phyloP scores from a whole-genome alignment of 2,329 filamentous ascomycete genomes.

The Pseudogymnoascus sp. region DNA sequence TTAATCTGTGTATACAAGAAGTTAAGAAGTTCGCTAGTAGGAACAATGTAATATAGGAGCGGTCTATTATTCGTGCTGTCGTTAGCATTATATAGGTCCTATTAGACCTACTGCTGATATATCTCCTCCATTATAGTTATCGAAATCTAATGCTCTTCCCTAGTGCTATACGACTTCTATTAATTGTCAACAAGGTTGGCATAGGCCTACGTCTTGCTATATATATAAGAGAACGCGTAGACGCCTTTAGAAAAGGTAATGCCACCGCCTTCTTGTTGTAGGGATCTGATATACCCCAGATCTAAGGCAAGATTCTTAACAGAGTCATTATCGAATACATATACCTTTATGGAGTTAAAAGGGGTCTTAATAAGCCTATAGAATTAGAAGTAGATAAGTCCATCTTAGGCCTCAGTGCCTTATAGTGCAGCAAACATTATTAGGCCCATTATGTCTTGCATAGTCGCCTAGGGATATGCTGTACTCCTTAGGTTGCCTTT shows the following conservation, averaged over 20 bases:
- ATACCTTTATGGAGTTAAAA: background rate
- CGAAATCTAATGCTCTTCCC: background rate
- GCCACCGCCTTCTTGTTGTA: background rate
- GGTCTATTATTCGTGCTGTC: background rate
- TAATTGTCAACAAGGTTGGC: background rate
- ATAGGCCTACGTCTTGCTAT: background rate
- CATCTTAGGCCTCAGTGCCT: background rate
- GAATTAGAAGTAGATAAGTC: background rate
- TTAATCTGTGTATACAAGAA: background rate
- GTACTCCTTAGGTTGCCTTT: background rate
- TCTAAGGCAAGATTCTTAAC: slow-evolving; percentile 5
- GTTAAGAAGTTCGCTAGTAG: background rate
- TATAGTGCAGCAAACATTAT: background rate
- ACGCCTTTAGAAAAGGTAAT: background rate
- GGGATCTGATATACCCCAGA: background rate
- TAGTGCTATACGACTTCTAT: background rate
- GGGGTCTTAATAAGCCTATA: background rate
- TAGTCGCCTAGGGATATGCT: background rate
- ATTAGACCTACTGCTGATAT: background rate
- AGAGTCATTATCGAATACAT: background rate
- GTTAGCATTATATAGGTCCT: background rate
- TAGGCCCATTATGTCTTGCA: background rate
- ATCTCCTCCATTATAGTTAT: background rate
- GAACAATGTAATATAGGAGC: background rate
- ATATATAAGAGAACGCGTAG: background rate